Conservation (phyloP, 73 alveolate genomes). For the Stentor coeruleus region DNA sequence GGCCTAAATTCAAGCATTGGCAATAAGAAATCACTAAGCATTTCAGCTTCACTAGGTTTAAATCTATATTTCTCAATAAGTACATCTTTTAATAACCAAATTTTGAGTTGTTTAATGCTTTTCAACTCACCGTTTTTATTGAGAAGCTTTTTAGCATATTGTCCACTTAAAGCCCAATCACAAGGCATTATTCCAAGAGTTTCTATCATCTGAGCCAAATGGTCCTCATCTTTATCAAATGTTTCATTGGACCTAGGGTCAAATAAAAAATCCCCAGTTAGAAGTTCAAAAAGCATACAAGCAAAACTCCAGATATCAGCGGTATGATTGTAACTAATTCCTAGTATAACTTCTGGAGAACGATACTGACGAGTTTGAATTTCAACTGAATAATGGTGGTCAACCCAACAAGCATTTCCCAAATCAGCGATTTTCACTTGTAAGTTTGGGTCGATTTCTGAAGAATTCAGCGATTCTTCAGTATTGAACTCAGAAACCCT, state of each 20-base stretch:
- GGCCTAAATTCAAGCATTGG: slow-evolving; percentile 71
- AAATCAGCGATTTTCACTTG: slow-evolving; percentile 83
- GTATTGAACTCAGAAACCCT: slow-evolving; percentile 58
- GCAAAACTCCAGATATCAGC: slow-evolving; percentile 97
- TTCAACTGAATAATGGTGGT: slow-evolving; percentile 82
- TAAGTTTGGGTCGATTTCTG: slow-evolving; percentile 51
- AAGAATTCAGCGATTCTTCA: slow-evolving; percentile 38
- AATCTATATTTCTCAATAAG: slow-evolving; percentile 61
- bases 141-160: slow-evolving; percentile 45
- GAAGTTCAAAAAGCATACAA: slow-evolving; percentile 89
- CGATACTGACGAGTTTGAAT: slow-evolving; percentile 81
- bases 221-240: slow-evolving; percentile 60
- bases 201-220: slow-evolving; percentile 56
- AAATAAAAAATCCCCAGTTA: slow-evolving; percentile 93
- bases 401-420: slow-evolving; percentile 95
- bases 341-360: slow-evolving; percentile 69
- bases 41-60: slow-evolving; percentile 66
- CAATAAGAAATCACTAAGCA: slow-evolving; percentile 61
- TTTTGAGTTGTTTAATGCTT: slow-evolving; percentile 38
- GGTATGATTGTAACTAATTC: slow-evolving; percentile 76
- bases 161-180: slow-evolving; percentile 47
- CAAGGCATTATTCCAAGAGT: slow-evolving; percentile 48
- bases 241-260: slow-evolving; percentile 76
- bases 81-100: slow-evolving; percentile 62
- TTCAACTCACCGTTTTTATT: slow-evolving; percentile 45